Base-by-base conservation (phyloP, 192 early-diverging fungal genomes). In the Piromyces sp. region DNA sequence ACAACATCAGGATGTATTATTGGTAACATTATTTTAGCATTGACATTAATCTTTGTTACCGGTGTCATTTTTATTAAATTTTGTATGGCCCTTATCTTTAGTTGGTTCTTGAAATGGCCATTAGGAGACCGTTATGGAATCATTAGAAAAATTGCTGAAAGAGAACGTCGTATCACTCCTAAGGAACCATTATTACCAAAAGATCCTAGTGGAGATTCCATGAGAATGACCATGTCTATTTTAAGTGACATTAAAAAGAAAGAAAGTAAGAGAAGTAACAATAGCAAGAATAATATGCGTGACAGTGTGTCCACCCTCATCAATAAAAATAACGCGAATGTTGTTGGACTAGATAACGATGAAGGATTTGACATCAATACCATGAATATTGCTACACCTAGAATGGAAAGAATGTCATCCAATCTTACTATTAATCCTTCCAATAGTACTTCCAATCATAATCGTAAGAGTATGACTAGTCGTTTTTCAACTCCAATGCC, bases 1-100 rank as follows among this genome's bases (percentile, higher is more conserved):
- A 81, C 79, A 16, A 28, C 84, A 5, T 81, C 82, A 12, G 89
- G 89, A 0, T 90, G 89, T 83, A 82, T 87, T 26, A 85, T 85
- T 51, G 30, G 84, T 42, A 78, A 81, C 16, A 83, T 84, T 30
- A 84, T 89, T 37, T 58, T 83, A 31, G 82, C 30, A 28, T 68
- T 88, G 0, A 78, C 84, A n/a, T 83, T 87, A 0, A 78, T 85
- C 30, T 84, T 90, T 30, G 85, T 89, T 40, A 40, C 86, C 11
- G 87, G 87, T 0, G 84, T 87, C 0, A 81, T 86, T 17, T 30
- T 86, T 3, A 79, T 84, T 29, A 78, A 83, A 38, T 86, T 86
- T 30, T 30, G 79, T 19, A 86, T 85, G 81, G 84, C 85, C 0
- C n/a, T 85, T 28, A 36, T 84, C 26, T 86, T 86, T 33, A 17